phyloP scores from a whole-genome alignment of 257 asterid genomes.

The Nicotiana knightiana region DNA sequence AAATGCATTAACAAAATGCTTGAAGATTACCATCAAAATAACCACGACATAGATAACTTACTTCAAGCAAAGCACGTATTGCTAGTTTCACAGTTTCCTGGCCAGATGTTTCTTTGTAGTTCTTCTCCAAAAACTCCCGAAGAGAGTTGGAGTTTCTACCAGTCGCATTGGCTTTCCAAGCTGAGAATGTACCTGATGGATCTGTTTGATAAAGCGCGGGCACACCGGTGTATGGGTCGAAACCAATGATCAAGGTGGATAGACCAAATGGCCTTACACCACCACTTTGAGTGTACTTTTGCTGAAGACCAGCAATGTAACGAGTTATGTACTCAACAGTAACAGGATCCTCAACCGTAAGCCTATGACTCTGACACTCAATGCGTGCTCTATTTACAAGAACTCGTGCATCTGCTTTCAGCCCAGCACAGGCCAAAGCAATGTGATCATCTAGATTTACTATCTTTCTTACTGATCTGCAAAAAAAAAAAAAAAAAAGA shows the following conservation, averaged over 20 bases:
- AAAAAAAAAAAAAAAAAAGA: constrained; percentile 5
- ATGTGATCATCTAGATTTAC: constrained; percentile 90
- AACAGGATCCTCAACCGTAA: constrained; percentile 91
- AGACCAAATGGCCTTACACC: constrained; percentile 99
- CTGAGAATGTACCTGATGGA: constrained; percentile 97
- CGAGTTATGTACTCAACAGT: constrained; percentile 98
- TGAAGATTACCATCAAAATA: background rate
- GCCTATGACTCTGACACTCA: constrained; percentile 84
- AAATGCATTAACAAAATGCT: background rate
- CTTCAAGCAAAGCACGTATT: constrained; percentile 97
- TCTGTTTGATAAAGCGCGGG: constrained; percentile 97
- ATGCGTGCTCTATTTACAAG: constrained; percentile 85
- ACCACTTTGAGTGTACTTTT: constrained; percentile 98
- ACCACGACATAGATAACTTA: constrained; percentile 19
- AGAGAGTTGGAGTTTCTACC: constrained; percentile 94
- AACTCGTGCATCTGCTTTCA: constrained; percentile 98
- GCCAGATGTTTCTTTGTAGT: constrained; percentile 95
- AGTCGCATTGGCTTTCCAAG: constrained; percentile 99
- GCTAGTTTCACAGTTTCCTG: constrained; percentile 90
- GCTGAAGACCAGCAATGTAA: constrained; percentile 98
- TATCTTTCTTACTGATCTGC: constrained; percentile 95
- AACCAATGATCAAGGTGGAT: constrained; percentile 94
- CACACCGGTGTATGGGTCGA: constrained; percentile 85
- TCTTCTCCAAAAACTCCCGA: constrained; percentile 94
- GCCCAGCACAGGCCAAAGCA: constrained; percentile 96